Evolutionary conservation across 1,284 basidiomycete genomes (phyloP).

Genomic region (Vanrija humicola): DNA sequence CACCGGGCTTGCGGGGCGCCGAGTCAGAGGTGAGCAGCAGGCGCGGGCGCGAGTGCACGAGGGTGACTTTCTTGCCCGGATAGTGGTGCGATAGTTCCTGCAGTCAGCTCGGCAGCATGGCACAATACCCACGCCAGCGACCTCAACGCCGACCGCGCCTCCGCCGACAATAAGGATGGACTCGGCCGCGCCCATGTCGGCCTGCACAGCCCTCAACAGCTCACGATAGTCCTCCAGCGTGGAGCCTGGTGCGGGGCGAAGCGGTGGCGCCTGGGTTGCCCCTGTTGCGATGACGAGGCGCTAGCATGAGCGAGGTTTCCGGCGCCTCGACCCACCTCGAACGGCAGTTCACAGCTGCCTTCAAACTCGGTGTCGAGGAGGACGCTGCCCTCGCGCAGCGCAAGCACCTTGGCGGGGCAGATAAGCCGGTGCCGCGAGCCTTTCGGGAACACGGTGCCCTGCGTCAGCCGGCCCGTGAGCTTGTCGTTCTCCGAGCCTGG

Average conservation of each 20-base stretch:
- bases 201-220: constrained; percentile 27
- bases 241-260: constrained; percentile 30
- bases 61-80: constrained; percentile 26
- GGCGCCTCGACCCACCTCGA: constrained; percentile 28
- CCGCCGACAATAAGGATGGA: constrained; percentile 48
- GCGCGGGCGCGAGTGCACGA: constrained; percentile 25
- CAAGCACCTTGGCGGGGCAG: constrained; percentile 32
- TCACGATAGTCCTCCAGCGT: constrained; percentile 19
- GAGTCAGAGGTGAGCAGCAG: constrained; percentile 11
- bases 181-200: constrained; percentile 29
- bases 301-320: constrained; percentile 10
- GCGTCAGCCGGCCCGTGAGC: constrained; percentile 27
- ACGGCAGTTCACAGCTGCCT: constrained; percentile 39
- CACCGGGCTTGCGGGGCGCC: background rate
- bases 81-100: constrained; percentile 30
- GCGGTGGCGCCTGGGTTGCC: constrained; percentile 36
- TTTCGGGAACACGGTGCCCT: constrained; percentile 34
- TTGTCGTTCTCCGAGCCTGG: constrained; percentile 44
- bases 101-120: background rate
- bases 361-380: constrained; percentile 43
- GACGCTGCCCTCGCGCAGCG: constrained; percentile 36
- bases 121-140: constrained; percentile 43
- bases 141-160: constrained; percentile 52
- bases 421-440: constrained; percentile 33
- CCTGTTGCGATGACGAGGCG: constrained; percentile 43